A percentile compares a stretch with the other conserved stretches of the same genome.
phyloP scores from a whole-genome alignment of 441 rosid genomes.

The Adansonia madagascariensis region DNA sequence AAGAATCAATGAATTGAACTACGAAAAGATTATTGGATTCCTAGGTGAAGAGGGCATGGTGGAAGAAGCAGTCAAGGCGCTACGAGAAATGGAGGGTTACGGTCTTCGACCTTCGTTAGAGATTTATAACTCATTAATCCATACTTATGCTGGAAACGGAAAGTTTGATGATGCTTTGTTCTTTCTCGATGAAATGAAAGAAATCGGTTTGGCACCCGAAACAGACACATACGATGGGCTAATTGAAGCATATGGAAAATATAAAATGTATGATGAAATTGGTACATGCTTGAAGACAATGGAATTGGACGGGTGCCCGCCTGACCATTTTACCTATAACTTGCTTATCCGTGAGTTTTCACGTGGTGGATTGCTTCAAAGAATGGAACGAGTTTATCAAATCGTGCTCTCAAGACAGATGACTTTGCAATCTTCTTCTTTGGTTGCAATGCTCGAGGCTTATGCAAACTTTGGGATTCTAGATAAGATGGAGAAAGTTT shows the following conservation, averaged over 20 bases:
- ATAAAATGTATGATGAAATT: conserved; percentile 68
- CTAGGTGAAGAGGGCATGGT: conserved; percentile 50
- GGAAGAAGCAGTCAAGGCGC: conserved; percentile 55
- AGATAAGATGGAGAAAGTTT: conserved; percentile 62
- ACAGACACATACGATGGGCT: conserved; percentile 63
- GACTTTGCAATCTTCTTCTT: conserved; percentile 50
- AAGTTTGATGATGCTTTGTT: conserved; percentile 55
- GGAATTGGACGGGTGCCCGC: conserved; percentile 57
- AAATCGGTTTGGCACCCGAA: conserved; percentile 39
- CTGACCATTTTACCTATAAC: conserved; percentile 66
- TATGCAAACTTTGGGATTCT: conserved; percentile 62
- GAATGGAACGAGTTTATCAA: conserved; percentile 61
- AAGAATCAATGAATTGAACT: conserved; percentile 53
- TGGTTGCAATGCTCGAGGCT: conserved; percentile 64
- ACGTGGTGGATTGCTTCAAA: conserved; percentile 57
- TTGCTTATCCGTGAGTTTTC: conserved; percentile 64
- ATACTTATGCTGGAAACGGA: conserved; percentile 51
- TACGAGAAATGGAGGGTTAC: conserved; percentile 49
- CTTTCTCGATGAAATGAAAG: conserved; percentile 55
- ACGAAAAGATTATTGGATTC: conserved; percentile 56
- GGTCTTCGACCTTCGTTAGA: conserved; percentile 49
- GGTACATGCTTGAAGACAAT: conserved; percentile 61
- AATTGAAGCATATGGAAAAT: conserved; percentile 63
- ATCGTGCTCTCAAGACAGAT: conserved; percentile 53
- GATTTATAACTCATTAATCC: conserved; percentile 60